A percentile compares a stretch with the other conserved stretches of the same genome.
phyloP scores from a whole-genome alignment of 2,329 filamentous ascomycete species.

The Gyromitra esculenta region DNA sequence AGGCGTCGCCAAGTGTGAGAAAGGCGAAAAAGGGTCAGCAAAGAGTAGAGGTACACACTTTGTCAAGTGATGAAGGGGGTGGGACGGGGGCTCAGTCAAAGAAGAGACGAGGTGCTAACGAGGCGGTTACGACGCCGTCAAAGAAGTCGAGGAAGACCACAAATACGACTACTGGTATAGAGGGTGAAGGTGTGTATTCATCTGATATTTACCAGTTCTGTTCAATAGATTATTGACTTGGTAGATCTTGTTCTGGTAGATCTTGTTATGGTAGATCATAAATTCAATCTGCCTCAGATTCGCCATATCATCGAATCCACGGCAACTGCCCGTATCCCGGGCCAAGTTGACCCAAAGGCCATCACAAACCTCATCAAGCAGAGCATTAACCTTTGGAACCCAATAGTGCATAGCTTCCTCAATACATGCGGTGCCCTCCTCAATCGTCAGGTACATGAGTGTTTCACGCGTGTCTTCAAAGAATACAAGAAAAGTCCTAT shows the following conservation, averaged over 20 bases:
- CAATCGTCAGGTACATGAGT: constrained; percentile 41
- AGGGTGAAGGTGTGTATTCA: constrained; percentile 23
- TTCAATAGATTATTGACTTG: neutral
- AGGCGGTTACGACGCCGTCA: constrained; percentile 1
- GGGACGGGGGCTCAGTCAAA: constrained; percentile 14
- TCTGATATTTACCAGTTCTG: neutral
- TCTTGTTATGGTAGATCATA: constrained; percentile 26
- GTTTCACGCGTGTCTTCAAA: constrained; percentile 50
- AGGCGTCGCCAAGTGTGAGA: constrained; percentile 37
- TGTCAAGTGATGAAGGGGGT: constrained; percentile 46
- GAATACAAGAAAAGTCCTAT: constrained; percentile 55
- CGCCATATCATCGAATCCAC: constrained; percentile 55
- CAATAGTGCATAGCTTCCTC: constrained; percentile 50
- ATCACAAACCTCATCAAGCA: constrained; percentile 54
- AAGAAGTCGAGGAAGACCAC: constrained; percentile 39
- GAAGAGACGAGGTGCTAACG: constrained; percentile 35
- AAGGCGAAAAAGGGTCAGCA: constrained; percentile 22
- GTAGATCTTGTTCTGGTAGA: constrained; percentile 1
- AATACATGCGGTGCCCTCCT: constrained; percentile 45
- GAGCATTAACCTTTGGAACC: constrained; percentile 53
- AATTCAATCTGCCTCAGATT: constrained; percentile 54
- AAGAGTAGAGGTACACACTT: constrained; percentile 35
- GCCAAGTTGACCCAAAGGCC: constrained; percentile 56
- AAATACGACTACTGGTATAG: neutral
- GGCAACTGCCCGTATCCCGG: constrained; percentile 54